phyloP scores from a whole-genome alignment of 345 rosid species.

The Eutrema yunnanense region DNA sequence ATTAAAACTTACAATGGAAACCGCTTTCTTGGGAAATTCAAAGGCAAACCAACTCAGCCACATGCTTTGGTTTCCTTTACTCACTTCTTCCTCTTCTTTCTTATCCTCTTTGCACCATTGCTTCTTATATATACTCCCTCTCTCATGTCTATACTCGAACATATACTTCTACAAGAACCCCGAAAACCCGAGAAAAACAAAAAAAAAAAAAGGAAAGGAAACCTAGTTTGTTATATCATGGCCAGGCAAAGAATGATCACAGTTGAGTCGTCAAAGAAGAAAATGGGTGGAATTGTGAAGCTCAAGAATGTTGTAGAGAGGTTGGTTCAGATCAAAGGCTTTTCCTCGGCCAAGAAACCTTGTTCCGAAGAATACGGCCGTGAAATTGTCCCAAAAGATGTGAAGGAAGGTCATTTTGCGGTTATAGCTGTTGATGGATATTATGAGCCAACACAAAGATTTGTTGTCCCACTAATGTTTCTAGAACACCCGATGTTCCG shows the following conservation, averaged over 20 bases:
- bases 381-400: constrained; percentile 51
- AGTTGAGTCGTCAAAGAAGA: constrained; percentile 26
- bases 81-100: constrained; percentile 24
- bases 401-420: constrained; percentile 67
- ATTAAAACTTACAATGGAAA: background rate
- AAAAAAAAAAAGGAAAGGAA: background rate
- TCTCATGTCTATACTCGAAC: constrained; percentile 1
- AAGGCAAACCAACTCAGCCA: constrained; percentile 27
- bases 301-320: constrained; percentile 35
- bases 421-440: constrained; percentile 48
- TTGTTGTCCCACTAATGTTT: constrained; percentile 47
- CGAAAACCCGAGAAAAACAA: background rate
- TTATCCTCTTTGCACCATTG: constrained; percentile 22
- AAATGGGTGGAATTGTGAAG: constrained; percentile 28
- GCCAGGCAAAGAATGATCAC: constrained; percentile 26
- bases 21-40: constrained; percentile 21
- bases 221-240: constrained; percentile 12
- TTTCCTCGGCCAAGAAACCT: constrained; percentile 19
- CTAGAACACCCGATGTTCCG: constrained; percentile 41
- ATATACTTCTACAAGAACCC: background rate
- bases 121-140: constrained; percentile 14
- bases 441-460: constrained; percentile 41
- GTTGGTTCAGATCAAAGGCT: constrained; percentile 29
- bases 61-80: constrained; percentile 38
- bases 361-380: constrained; percentile 8